phyloP scores from a whole-genome alignment of 2,329 filamentous ascomycete species.

The Fusarium sp. region DNA sequence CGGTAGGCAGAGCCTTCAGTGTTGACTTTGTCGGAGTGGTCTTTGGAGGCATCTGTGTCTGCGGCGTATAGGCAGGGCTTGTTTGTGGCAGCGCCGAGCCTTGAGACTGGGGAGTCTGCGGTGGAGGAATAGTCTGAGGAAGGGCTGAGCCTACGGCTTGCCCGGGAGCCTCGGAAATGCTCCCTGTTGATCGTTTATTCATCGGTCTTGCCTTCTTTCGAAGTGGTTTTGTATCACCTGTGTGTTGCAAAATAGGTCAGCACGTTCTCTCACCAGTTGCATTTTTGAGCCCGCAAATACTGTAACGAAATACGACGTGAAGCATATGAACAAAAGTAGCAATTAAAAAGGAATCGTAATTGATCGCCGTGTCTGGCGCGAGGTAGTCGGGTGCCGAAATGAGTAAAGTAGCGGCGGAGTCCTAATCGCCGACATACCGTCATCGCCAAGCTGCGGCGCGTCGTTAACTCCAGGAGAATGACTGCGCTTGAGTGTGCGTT shows the following conservation, averaged over 20 bases:
- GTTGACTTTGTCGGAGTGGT: constrained; percentile 83
- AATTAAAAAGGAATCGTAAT: constrained; percentile 23
- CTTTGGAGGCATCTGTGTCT: constrained; percentile 72
- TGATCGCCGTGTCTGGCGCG: constrained; percentile 21
- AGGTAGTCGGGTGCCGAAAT: constrained; percentile 39
- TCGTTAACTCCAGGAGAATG: constrained; percentile 76
- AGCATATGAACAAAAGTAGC: constrained; percentile 44
- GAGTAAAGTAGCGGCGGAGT: constrained; percentile 49
- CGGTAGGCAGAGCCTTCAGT: constrained; percentile 93
- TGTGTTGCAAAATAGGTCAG: constrained; percentile 45
- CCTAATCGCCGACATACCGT: constrained; percentile 71
- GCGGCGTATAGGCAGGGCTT: constrained; percentile 52
- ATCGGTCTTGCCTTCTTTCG: constrained; percentile 69
- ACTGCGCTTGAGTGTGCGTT: constrained; percentile 81
- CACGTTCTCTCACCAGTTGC: neutral
- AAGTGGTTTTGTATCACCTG: constrained; percentile 60
- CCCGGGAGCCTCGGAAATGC: constrained; percentile 65
- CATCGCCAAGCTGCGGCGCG: constrained; percentile 65
- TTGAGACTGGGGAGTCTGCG: constrained; percentile 65
- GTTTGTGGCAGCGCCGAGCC: constrained; percentile 57
- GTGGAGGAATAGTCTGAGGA: constrained; percentile 54
- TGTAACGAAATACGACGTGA: constrained; percentile 43
- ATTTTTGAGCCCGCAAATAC: neutral
- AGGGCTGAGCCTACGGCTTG: constrained; percentile 59
- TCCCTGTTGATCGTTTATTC: constrained; percentile 64